A percentile compares a stretch with the other conserved stretches of the same genome.
Conservation (phyloP, 208 protist species). For the Naegleria fowleri region DNA sequence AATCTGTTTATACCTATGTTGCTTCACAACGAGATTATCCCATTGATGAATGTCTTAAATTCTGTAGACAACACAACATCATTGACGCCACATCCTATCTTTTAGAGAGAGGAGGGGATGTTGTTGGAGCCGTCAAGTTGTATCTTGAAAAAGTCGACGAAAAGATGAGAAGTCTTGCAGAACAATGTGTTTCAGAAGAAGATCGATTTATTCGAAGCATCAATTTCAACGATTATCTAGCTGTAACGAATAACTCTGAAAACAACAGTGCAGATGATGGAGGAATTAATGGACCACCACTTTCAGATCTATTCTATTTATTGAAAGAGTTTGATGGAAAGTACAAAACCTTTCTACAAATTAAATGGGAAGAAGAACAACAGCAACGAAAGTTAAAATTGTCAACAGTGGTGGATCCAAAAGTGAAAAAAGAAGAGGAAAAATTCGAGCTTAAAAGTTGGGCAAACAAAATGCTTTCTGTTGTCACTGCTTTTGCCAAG, state of each 20-base stretch:
- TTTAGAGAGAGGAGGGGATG: conserved; percentile 9
- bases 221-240: not conserved
- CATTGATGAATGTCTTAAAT: conserved; percentile 1
- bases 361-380: not conserved
- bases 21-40: not conserved
- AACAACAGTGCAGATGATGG: not conserved
- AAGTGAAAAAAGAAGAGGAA: not conserved
- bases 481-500: not conserved
- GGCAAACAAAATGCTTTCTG: not conserved
- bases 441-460: not conserved
- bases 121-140: not conserved
- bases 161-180: not conserved
- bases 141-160: not conserved
- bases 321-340: not conserved
- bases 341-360: not conserved
- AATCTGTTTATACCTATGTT: not conserved
- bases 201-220: not conserved
- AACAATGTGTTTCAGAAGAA: not conserved
- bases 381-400: not conserved
- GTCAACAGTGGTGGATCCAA: not conserved
- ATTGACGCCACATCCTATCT: not conserved
- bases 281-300: not conserved
- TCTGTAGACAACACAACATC: not conserved
- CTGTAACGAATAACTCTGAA: not conserved
- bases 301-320: not conserved